Base-by-base conservation (phyloP, 2,329 filamentous ascomycete genomes). In the Cladosporium sp. region DNA sequence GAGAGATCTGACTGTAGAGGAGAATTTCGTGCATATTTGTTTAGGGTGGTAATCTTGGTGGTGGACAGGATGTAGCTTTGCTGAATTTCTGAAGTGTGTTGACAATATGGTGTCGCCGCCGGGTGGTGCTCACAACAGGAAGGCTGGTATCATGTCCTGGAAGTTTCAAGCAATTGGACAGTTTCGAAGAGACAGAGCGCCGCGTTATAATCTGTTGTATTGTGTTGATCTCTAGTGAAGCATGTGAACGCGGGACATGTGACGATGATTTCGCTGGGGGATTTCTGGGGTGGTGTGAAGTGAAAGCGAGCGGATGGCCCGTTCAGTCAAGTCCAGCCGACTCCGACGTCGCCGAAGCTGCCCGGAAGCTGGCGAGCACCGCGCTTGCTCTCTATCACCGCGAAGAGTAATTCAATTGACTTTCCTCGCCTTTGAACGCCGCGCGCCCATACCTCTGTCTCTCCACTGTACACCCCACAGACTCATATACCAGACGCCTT, bases 11-110 rank as follows among this genome's bases (percentile, higher is more conserved):
- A 59, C 78, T 79, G 67, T 78, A 82, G 39, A 84, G 74, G 41
- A 81, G 69, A 57, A 82, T 72, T 69, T 84, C 80, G 66, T 84
- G 79, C 80, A 84, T 83, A 27, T 20, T 42, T 25, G 29, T 27
- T n/a, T n/a, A n/a, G n/a, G 22, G 22, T 27, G 22, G 4, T 9
- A 4, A 27, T 27, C 22, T 27, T 27, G 4, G 22, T 27, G 5
- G 22, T 27, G n/a, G n/a, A n/a, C n/a, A n/a, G n/a, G n/a, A n/a
- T n/a, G n/a, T 27, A 4, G 9, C 5, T 27, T 9, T 9, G 4
- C 4, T 27, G 22, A 9, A 30, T 39, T 19, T 25, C 49, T 36
- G 3, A 7, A 41, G 20, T 7, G 22, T 15, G 16, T 15, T 4
- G 4, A 27, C 22, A 9, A 4, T 4, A 27, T 27, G 9, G 22